Conservation (phyloP, 129 eudicot genomes). For the Flaveria brownii region DNA sequence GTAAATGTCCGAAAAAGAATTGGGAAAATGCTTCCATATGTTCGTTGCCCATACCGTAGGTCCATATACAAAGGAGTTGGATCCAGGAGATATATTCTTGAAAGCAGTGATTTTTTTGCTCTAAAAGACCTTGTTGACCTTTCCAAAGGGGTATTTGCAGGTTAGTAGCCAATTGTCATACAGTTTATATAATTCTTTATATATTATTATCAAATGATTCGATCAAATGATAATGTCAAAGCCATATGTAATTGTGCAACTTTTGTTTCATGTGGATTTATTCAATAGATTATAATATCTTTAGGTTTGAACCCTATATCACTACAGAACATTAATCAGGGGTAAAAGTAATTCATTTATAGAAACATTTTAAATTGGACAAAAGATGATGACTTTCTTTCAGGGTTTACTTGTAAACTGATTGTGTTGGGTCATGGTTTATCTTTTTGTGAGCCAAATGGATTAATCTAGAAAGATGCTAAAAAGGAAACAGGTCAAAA, state of each 20-base stretch:
- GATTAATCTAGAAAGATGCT: neutral
- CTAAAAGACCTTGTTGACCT: constrained; percentile 91
- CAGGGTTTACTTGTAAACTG: neutral
- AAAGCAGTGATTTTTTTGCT: constrained; percentile 88
- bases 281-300: neutral
- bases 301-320: neutral
- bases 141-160: constrained; percentile 94
- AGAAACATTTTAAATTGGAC: neutral
- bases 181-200: neutral
- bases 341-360: neutral
- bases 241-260: neutral
- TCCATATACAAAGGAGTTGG: constrained; percentile 85
- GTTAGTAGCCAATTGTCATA: constrained; percentile 37
- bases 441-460: neutral
- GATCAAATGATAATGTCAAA: neutral
- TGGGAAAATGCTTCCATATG: constrained; percentile 78
- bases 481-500: neutral
- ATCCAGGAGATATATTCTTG: constrained; percentile 86
- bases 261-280: neutral
- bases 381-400: neutral
- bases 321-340: neutral
- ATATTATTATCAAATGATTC: neutral
- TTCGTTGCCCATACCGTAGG: constrained; percentile 83
- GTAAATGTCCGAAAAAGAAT: constrained; percentile 72
- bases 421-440: neutral